Evolutionary conservation across 805 yeast species (phyloP).

Genomic region (Diddensiella transvaalensis): DNA sequence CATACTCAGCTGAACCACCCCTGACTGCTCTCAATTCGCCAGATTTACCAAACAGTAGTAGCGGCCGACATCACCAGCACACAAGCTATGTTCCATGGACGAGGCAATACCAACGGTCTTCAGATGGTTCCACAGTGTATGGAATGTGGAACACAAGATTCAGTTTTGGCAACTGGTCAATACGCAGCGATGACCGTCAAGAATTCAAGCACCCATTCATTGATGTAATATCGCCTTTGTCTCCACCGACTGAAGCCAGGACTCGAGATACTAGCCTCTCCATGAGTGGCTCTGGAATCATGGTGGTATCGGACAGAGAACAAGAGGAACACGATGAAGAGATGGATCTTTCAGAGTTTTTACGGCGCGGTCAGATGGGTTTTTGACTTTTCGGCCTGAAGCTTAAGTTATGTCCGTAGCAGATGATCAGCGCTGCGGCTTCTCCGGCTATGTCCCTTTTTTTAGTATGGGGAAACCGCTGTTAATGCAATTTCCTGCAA

Average conservation of each 20-base stretch:
- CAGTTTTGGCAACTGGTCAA: conserved; percentile 4
- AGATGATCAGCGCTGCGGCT: too few species aligned
- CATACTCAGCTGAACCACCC: not conserved
- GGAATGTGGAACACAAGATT: conserved; percentile 1
- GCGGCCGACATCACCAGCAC: too few species aligned
- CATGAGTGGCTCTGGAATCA: not conserved
- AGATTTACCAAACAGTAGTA: too few species aligned
- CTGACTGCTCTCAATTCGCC: not conserved
- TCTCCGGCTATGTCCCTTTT: not conserved
- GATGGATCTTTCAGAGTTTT: not conserved
- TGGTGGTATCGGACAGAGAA: not conserved
- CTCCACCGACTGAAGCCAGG: not conserved
- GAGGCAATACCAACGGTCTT: not conserved
- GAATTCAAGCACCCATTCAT: not conserved
- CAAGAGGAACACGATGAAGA: not conserved
- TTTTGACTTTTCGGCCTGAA: too few species aligned
- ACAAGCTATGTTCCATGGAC: not conserved
- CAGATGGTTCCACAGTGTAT: not conserved
- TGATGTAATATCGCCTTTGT: conserved; percentile 1
- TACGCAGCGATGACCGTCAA: not conserved
- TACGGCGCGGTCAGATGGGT: conserved; percentile 5
- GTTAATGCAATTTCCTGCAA: not conserved
- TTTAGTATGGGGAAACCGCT: not conserved
- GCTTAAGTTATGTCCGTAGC: too few species aligned
- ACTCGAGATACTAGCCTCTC: not conserved